A percentile compares a stretch with the other conserved stretches of the same genome.
These are phyloP conservation scores for Ammopiptanthus mongolicus DNA, from an alignment of 306 rosid genomes.

Conservation along the genomic window DNA sequence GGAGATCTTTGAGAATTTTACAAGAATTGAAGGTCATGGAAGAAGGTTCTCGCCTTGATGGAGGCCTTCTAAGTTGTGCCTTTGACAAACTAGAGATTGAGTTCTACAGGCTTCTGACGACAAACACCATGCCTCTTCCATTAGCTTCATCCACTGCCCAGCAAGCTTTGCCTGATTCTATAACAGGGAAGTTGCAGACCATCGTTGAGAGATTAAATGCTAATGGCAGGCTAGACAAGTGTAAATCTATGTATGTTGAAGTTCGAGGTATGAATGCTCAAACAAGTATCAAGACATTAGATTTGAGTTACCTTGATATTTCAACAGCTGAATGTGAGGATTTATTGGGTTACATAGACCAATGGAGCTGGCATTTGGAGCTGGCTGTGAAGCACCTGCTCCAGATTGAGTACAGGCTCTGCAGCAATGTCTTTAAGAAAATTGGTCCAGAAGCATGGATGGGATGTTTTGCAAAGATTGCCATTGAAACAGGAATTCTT, in stretches of 20 bases:
- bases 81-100: conserved; percentile 48
- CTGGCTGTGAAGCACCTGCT: conserved; percentile 38
- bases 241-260: conserved; percentile 47
- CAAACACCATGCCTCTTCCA: conserved; percentile 21
- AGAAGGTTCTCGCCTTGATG: conserved; percentile 30
- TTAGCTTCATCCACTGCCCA: conserved; percentile 16
- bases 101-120: conserved; percentile 37
- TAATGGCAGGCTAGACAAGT: conserved; percentile 34
- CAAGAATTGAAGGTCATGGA: conserved; percentile 32
- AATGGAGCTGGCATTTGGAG: conserved; percentile 63
- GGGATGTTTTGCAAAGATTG: conserved; percentile 53
- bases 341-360: conserved; percentile 34
- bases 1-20: conserved; percentile 36
- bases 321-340: conserved; percentile 31
- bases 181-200: conserved; percentile 32
- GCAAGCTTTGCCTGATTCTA: conserved; percentile 27
- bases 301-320: conserved; percentile 62
- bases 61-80: conserved; percentile 52
- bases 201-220: conserved; percentile 43
- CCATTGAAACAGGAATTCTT: conserved; percentile 48
- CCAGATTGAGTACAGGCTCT: conserved; percentile 42
- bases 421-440: conserved; percentile 43
- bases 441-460: conserved; percentile 35
- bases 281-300: conserved; percentile 53
- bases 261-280: conserved; percentile 50